phyloP scores from a whole-genome alignment of 2,329 filamentous ascomycete genomes.

The Harringtonia aguacate region DNA sequence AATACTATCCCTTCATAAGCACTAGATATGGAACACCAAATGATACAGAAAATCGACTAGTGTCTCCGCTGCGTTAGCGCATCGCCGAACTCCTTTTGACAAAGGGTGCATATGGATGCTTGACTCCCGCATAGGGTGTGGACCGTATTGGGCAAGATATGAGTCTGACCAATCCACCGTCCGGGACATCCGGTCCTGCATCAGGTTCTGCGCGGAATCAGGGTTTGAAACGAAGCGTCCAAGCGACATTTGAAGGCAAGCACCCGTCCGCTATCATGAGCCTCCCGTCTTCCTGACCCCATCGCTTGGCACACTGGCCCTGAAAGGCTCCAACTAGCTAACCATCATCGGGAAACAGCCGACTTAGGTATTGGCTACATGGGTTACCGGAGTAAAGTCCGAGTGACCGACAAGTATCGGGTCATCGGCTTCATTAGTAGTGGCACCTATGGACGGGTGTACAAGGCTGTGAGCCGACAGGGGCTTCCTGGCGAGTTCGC shows the following conservation, averaged over 20 bases:
- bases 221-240: slow-evolving; percentile 46
- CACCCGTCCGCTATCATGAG: background rate
- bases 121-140: too few relatives aligned
- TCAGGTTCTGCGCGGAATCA: slow-evolving; percentile 34
- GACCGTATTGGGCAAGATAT: slow-evolving; percentile 19
- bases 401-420: slow-evolving; percentile 86
- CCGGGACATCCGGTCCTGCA: slow-evolving; percentile 36
- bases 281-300: too few relatives aligned
- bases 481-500: slow-evolving; percentile 75
- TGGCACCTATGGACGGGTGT: slow-evolving; percentile 94
- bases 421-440: slow-evolving; percentile 98
- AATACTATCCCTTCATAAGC: too few relatives aligned
- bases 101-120: too few relatives aligned
- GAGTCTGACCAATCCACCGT: slow-evolving; percentile 44
- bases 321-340: too few relatives aligned
- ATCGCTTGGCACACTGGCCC: too few relatives aligned
- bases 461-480: slow-evolving; percentile 78
- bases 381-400: slow-evolving; percentile 65
- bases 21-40: too few relatives aligned
- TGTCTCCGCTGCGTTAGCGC: too few relatives aligned
- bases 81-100: too few relatives aligned
- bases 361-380: slow-evolving; percentile 36
- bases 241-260: slow-evolving; percentile 52
- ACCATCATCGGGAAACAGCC: slow-evolving; percentile 32
- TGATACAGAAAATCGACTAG: background rate